Base-by-base conservation (phyloP, 1,139 yeast genomes). In the Magnusiomyces suaveolens region DNA sequence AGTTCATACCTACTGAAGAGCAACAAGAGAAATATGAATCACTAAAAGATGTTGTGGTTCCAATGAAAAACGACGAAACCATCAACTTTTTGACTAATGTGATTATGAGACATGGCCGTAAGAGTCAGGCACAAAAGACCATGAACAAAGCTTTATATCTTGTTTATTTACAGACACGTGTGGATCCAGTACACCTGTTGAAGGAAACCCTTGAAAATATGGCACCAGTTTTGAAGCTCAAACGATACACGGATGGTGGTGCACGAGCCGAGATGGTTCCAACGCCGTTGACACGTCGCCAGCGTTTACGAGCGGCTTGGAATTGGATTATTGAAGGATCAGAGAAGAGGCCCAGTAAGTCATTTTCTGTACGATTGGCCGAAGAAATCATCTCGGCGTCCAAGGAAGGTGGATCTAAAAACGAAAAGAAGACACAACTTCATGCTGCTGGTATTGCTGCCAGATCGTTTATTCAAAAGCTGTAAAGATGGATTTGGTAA, bases 31-130 rank as follows among this genome's bases (percentile, higher is more conserved):
- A 85, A 66, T 75, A 76, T 49, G 79, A 75, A 55, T 69, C 66
- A 14, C 72, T 84, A 56, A 73, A 77, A 55, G 75, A 72, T 48
- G 72, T 75, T 57, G 78, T 81, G 23, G 72, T 87, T 39, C 96
- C 96, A 20, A 67, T 75, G 26, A 74, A 76, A 62, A 72, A 74
- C 41, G 95, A 90, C 62, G 84, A 87, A 18, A 79, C 84, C 36
- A 77, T 92, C 54, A 82, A 83, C 53, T 85, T 86, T 62, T 79
- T 92, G 63, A 83, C 87, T 54, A 88, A 90, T 68, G 78, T 89
- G 72, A 82, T 92, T 57, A 94, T 94, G 98, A 82, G 88, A 66
- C 83, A 87, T 66, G 99, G 99, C 52, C 83, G 84, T 69, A 92
- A 90, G 69, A 81, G 88, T 54, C 74, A 77, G 54, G 97, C 98